Evolutionary conservation across 1,284 basidiomycete species (phyloP).

Genomic region (Cutaneotrichosporon daszewskae): DNA sequence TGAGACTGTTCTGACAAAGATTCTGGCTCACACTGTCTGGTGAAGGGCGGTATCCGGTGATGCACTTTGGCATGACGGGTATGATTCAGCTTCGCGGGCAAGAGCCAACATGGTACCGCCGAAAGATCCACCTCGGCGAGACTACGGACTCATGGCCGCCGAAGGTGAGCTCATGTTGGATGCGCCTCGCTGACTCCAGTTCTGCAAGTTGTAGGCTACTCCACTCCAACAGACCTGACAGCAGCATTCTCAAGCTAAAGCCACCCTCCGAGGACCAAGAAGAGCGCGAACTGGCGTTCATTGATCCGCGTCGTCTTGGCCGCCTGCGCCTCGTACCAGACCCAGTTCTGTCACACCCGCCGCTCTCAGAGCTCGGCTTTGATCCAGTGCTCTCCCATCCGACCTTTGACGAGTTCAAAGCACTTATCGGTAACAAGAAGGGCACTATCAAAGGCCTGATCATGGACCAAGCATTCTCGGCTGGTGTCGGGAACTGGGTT

Average conservation of each 20-base stretch:
- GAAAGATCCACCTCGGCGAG: slow-evolving; percentile 50
- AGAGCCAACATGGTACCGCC: slow-evolving; percentile 60
- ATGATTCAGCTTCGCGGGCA: slow-evolving; percentile 67
- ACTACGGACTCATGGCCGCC: slow-evolving; percentile 66
- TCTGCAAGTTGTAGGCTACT: slow-evolving; percentile 33
- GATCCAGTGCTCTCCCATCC: slow-evolving; percentile 74
- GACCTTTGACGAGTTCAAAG: slow-evolving; percentile 55
- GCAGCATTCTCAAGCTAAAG: slow-evolving; percentile 49
- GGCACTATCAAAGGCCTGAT: slow-evolving; percentile 73
- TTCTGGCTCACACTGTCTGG: slow-evolving; percentile 69
- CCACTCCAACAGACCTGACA: slow-evolving; percentile 2
- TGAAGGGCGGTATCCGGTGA: slow-evolving; percentile 59
- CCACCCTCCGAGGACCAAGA: slow-evolving; percentile 27
- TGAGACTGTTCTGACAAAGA: slow-evolving; percentile 8
- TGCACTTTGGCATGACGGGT: slow-evolving; percentile 81
- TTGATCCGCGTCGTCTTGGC: slow-evolving; percentile 60
- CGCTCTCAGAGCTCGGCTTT: slow-evolving; percentile 66
- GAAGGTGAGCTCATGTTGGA: slow-evolving; percentile 52
- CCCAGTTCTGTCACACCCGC: slow-evolving; percentile 58
- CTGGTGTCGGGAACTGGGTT: slow-evolving; percentile 79
- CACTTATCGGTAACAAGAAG: slow-evolving; percentile 55
- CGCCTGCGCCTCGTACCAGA: slow-evolving; percentile 61
- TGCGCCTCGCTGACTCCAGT: slow-evolving; percentile 25
- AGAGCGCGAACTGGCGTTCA: slow-evolving; percentile 38
- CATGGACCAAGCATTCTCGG: slow-evolving; percentile 73